A percentile compares a stretch with the other conserved stretches of the same genome.
Conservation (phyloP, 1,284 basidiomycete genomes). For the Limonomyces culmigenus region DNA sequence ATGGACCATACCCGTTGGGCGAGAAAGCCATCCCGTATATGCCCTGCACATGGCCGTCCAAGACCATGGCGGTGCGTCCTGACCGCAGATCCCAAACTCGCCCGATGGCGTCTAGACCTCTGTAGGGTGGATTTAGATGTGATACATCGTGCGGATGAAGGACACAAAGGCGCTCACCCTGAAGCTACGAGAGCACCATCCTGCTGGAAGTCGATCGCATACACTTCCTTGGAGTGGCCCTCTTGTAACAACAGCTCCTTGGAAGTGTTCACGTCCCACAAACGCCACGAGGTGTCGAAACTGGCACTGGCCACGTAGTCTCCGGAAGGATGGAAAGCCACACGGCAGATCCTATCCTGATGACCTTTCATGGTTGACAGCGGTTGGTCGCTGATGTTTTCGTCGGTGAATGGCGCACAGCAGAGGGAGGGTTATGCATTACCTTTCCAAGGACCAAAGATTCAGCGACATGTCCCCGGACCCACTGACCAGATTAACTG, state of each 20-base stretch:
- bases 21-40: slow-evolving; percentile 89
- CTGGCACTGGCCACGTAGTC: slow-evolving; percentile 86
- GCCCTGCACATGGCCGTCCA: slow-evolving; percentile 92
- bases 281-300: slow-evolving; percentile 96
- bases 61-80: slow-evolving; percentile 92
- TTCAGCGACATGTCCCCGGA: slow-evolving; percentile 77
- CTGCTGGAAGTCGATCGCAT: slow-evolving; percentile 86
- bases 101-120: slow-evolving; percentile 92
- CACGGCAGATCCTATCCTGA: slow-evolving; percentile 77
- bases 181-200: slow-evolving; percentile 90
- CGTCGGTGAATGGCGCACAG: neutral
- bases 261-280: slow-evolving; percentile 82
- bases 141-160: neutral
- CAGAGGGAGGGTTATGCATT: neutral
- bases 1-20: slow-evolving; percentile 67
- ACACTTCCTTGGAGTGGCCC: slow-evolving; percentile 95
- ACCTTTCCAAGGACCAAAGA: slow-evolving; percentile 84
- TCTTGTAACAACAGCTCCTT: slow-evolving; percentile 85
- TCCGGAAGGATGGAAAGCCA: slow-evolving; percentile 93
- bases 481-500: slow-evolving; percentile 82
- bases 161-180: slow-evolving; percentile 37
- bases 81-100: slow-evolving; percentile 95
- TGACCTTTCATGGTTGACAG: slow-evolving; percentile 79
- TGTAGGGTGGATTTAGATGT: slow-evolving; percentile 19
- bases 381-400: slow-evolving; percentile 46